Evolutionary conservation across 2,329 filamentous ascomycete genomes (phyloP), one percentile per base, ranked within the genome.

Genomic region (Coleophoma cylindrospora): DNA sequence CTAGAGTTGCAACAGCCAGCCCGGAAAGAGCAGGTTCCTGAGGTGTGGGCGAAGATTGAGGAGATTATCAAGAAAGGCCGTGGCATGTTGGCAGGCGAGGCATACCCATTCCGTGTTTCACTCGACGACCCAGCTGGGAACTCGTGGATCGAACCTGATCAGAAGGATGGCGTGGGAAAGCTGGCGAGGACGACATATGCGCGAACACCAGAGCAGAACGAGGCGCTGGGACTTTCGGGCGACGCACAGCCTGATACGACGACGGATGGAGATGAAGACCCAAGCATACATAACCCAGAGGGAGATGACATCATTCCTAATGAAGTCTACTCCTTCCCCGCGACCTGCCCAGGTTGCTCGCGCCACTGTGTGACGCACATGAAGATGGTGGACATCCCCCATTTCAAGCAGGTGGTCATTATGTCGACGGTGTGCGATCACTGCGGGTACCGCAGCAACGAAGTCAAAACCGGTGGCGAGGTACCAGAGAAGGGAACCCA

Each of bases 361-460:
- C 88, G 88, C 69, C 74, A 83, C 4, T 96, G 91, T 71, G 83
- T 84, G 4, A 95, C 95, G 10, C 91, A 96, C 70, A 96, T 96
- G 90, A 96, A 96, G 75, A 95, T 96, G 86, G 90, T 97, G 50
- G 90, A 95, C 63, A 96, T 99, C 55, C 94, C 94, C 1, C 87
- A 96, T 72, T 99, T 99, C 75, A 95, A 96, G 72, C 89, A 97
- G 65, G 94, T 99, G 3, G 85, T 96, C 38, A 78, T 99, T 61
- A 97, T 96, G 89, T 91, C 86, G 60, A 97, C 92, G 2, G 85
- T 90, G 27, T 99, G 94, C 71, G 86, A 92, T 27, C 79, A 86
- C 68, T 99, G 94, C 66, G 92, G 92, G 51, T 95, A 97, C 74
- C 86, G 90, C 55, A 94, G 87, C 60, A 97, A 95, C 69, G 94